Evolutionary conservation across 2,329 filamentous ascomycete genomes (phyloP), one percentile per base, ranked within the genome.

Genomic region (Hyphodiscus sp.): DNA sequence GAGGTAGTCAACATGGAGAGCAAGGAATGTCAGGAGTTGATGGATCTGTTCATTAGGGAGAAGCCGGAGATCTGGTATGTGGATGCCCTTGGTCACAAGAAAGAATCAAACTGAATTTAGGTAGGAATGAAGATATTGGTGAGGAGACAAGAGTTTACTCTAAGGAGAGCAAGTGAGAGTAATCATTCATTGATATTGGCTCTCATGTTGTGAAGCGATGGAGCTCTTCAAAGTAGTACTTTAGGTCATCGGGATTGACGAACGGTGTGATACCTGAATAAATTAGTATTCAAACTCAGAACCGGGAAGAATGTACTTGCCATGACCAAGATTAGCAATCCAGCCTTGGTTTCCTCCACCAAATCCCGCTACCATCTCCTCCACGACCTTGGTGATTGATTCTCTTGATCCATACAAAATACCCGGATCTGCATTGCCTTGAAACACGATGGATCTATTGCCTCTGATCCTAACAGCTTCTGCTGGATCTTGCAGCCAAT

Each of bases 251-350:
- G 0, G 94, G 94, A 63, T 97, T 87, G 51, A 99, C 94, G 60
- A 91, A 87, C 0, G 94, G 94, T 30, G 94, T 99, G 59, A 99
- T 91, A 57, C 90, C 89, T 94, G 53, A 54, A 55, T 38, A 23
- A 26, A 65, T 65, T 61, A 65, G 59, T 47, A 19, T 43, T 20
- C 15, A 57, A 51, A 51, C 18, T 51, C 4, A n/a, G 49, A 45
- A 43, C 19, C 38, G 49, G 20, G 38, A 50, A 7, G 33, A 38
- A 15, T n/a, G 15, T 20, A 71, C 83, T 66, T 79, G 89, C 94
- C 94, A 68, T 99, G 94, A 9, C 94, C 94, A 58, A 99, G 78
- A 69, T 99, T 99, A 47, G 89, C 90, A 63, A 99, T 97, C 92
- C 94, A 99, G 42, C 92, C 89, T 70, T 91, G 84, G 72, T 91